phyloP scores from a whole-genome alignment of 2,329 filamentous ascomycete species.

The Colletotrichum endophyticum region DNA sequence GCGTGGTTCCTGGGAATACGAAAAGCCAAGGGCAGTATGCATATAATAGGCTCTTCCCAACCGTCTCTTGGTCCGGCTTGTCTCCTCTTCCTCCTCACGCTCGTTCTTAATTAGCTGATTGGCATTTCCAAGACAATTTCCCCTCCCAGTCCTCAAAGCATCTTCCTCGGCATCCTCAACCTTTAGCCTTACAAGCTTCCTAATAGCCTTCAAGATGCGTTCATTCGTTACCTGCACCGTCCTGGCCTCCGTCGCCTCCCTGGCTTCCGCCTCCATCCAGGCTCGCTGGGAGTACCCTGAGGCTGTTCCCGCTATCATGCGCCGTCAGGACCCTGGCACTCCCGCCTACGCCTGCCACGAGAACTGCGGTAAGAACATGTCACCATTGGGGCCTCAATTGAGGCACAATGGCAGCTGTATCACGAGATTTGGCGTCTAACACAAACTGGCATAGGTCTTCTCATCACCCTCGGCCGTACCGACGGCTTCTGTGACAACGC shows the following conservation, averaged over 20 bases:
- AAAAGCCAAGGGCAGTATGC: background rate
- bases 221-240: constrained; percentile 16
- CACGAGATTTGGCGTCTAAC: background rate
- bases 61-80: background rate
- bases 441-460: background rate
- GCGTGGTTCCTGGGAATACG: background rate
- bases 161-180: background rate
- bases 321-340: constrained; percentile 49
- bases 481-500: constrained; percentile 40
- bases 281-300: constrained; percentile 12
- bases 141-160: constrained; percentile 1
- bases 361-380: constrained; percentile 44
- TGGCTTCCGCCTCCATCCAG: background rate
- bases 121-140: constrained; percentile 6
- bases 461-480: constrained; percentile 39
- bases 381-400: background rate
- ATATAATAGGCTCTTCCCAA: constrained; percentile 5
- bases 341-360: constrained; percentile 50
- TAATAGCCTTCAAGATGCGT: constrained; percentile 14
- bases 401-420: background rate
- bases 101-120: constrained; percentile 2
- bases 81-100: background rate
- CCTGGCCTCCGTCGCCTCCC: constrained; percentile 14
- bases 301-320: constrained; percentile 28
- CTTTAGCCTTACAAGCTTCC: background rate